phyloP scores from a whole-genome alignment of 352 stramenopile genomes.

The Nothophytophthora sp. region DNA sequence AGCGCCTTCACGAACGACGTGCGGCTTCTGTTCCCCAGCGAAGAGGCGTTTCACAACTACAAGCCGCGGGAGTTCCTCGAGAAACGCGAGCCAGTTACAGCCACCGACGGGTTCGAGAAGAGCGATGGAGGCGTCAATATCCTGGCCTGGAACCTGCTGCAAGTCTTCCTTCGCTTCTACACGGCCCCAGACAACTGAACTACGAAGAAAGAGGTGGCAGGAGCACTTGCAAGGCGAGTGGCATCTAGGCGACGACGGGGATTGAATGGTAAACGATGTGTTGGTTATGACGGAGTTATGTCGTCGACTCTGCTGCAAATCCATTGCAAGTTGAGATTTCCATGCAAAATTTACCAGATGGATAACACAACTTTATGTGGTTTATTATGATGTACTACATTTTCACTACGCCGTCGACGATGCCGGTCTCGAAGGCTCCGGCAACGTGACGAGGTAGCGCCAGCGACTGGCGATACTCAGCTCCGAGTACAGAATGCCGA shows the following conservation, averaged over 20 bases:
- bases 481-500: slow-evolving; percentile 59
- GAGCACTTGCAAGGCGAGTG: too few relatives aligned
- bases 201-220: too few relatives aligned
- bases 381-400: too few relatives aligned
- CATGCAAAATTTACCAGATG: too few relatives aligned
- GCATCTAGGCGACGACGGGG: background rate
- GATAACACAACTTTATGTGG: too few relatives aligned
- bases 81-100: slow-evolving; percentile 9
- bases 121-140: slow-evolving; percentile 33
- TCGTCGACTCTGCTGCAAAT: too few relatives aligned
- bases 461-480: slow-evolving; percentile 64
- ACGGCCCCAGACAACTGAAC: slow-evolving; percentile 19
- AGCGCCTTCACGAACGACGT: slow-evolving; percentile 55
- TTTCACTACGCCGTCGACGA: too few relatives aligned
- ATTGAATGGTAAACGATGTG: too few relatives aligned
- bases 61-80: slow-evolving; percentile 32
- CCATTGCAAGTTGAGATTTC: too few relatives aligned
- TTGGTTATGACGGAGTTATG: too few relatives aligned
- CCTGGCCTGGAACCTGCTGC: slow-evolving; percentile 32
- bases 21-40: slow-evolving; percentile 35
- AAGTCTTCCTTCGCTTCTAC: slow-evolving; percentile 31
- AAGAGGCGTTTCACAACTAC: slow-evolving; percentile 40
- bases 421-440: too few relatives aligned
- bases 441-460: slow-evolving; percentile 73
- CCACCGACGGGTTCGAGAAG: slow-evolving; percentile 20